A percentile compares a stretch with the other conserved stretches of the same genome.
Evolutionary conservation across 2,329 filamentous ascomycete genomes (phyloP).

Genomic region (Fusarium clavum): DNA sequence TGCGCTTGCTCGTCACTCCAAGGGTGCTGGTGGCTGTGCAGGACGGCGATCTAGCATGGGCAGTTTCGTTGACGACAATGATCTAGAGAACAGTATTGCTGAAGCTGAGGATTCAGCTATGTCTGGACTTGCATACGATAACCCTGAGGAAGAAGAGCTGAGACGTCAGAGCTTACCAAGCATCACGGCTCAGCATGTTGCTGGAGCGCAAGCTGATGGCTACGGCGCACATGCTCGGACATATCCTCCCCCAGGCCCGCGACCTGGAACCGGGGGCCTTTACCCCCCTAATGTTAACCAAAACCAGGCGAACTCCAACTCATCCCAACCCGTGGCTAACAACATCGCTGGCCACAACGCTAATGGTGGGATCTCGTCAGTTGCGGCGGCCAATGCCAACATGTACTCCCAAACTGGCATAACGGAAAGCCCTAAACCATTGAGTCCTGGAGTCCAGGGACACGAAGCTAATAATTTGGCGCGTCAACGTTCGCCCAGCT

Average conservation of each 20-base stretch:
- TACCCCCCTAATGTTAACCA: slow-evolving; percentile 72
- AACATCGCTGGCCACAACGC: slow-evolving; percentile 59
- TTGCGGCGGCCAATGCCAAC: slow-evolving; percentile 61
- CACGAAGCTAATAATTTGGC: slow-evolving; percentile 64
- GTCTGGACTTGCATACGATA: slow-evolving; percentile 67
- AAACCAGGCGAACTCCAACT: slow-evolving; percentile 64
- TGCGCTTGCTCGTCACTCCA: slow-evolving; percentile 92
- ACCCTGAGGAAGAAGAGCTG: slow-evolving; percentile 70
- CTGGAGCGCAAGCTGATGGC: slow-evolving; percentile 59
- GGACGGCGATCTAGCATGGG: slow-evolving; percentile 88
- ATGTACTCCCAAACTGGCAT: slow-evolving; percentile 80
- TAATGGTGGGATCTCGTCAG: slow-evolving; percentile 62
- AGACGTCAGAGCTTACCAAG: slow-evolving; percentile 78
- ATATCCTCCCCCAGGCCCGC: slow-evolving; percentile 76
- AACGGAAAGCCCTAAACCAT: slow-evolving; percentile 87
- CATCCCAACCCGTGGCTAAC: slow-evolving; percentile 63
- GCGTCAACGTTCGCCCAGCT: slow-evolving; percentile 73
- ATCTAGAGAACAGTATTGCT: slow-evolving; percentile 65
- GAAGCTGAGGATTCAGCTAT: slow-evolving; percentile 68
- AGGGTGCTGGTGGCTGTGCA: slow-evolving; percentile 94
- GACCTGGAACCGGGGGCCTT: slow-evolving; percentile 64
- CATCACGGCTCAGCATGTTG: slow-evolving; percentile 78
- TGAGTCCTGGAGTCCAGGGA: slow-evolving; percentile 72
- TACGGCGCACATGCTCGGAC: slow-evolving; percentile 76
- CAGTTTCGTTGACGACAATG: slow-evolving; percentile 83